These are phyloP conservation scores for Aspergillus novofumigatus DNA, from an alignment of 2,329 filamentous ascomycete species.

Conservation along the genomic window DNA sequence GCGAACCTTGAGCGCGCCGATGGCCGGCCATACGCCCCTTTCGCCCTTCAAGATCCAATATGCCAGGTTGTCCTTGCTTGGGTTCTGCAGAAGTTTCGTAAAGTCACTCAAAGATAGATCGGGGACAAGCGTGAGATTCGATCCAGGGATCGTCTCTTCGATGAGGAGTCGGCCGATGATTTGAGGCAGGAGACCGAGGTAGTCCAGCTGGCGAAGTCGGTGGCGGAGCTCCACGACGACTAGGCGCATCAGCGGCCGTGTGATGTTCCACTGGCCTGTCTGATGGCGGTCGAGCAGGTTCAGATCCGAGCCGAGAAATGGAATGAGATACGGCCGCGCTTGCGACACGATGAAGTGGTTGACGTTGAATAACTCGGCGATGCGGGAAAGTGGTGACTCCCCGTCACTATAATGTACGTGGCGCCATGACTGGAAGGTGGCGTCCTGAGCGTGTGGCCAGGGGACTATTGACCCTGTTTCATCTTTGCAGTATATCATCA, in stretches of 20 bases:
- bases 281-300: constrained; percentile 64
- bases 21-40: constrained; percentile 83
- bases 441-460: constrained; percentile 61
- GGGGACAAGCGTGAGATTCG: constrained; percentile 76
- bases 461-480: constrained; percentile 67
- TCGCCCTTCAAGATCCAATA: constrained; percentile 87
- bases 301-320: constrained; percentile 76
- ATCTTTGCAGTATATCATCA: constrained; percentile 74
- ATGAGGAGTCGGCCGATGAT: constrained; percentile 71
- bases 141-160: constrained; percentile 75
- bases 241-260: constrained; percentile 58
- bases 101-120: constrained; percentile 72
- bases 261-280: constrained; percentile 55
- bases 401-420: constrained; percentile 62
- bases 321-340: constrained; percentile 82
- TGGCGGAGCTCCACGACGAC: constrained; percentile 75
- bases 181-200: constrained; percentile 66
- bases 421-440: constrained; percentile 66
- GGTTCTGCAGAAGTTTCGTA: constrained; percentile 73
- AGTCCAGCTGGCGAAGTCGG: constrained; percentile 75
- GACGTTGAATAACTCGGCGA: constrained; percentile 82
- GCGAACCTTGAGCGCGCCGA: constrained; percentile 74
- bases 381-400: constrained; percentile 64
- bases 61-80: constrained; percentile 68
- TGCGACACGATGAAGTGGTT: constrained; percentile 96